Conservation (phyloP, 2,329 filamentous ascomycete species). For the Bipolaris bicolor region DNA sequence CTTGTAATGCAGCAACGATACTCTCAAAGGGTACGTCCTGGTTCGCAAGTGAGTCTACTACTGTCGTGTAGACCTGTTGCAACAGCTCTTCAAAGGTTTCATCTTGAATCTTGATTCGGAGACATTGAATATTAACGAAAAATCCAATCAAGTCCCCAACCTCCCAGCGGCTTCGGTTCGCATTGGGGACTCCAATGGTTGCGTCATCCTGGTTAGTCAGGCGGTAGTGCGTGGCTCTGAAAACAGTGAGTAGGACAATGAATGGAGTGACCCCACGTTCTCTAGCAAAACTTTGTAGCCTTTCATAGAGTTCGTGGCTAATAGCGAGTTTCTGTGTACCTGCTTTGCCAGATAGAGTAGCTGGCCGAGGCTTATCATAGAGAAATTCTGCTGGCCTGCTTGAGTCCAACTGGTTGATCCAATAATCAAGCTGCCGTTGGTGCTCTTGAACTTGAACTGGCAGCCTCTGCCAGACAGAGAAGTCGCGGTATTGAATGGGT, state of each 20-base stretch:
- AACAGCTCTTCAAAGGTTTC: conserved; percentile 15
- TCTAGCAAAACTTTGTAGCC: background rate
- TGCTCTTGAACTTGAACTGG: background rate
- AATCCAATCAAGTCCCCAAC: conserved; percentile 16
- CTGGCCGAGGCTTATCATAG: conserved; percentile 4
- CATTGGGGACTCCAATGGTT: conserved; percentile 11
- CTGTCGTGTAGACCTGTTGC: background rate
- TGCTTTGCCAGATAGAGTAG: background rate
- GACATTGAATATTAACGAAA: conserved; percentile 19
- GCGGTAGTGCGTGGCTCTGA: conserved; percentile 13
- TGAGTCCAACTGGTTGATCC: background rate
- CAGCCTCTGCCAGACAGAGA: background rate
- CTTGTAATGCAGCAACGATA: background rate
- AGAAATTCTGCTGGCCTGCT: conserved; percentile 6
- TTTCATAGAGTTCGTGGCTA: background rate
- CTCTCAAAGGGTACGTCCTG: conserved; percentile 5
- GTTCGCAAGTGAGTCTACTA: background rate
- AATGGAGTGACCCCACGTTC: conserved; percentile 1
- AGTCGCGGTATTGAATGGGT: conserved; percentile 3
- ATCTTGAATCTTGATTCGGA: conserved; percentile 9
- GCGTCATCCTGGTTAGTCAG: conserved; percentile 14
- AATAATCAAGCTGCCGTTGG: background rate
- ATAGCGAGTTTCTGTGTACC: background rate
- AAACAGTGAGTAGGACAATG: conserved; percentile 11
- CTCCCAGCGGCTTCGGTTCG: conserved; percentile 12